These are phyloP conservation scores for Thermoascus crustaceus DNA, from an alignment of 2,329 filamentous ascomycete species.

Conservation along the genomic window DNA sequence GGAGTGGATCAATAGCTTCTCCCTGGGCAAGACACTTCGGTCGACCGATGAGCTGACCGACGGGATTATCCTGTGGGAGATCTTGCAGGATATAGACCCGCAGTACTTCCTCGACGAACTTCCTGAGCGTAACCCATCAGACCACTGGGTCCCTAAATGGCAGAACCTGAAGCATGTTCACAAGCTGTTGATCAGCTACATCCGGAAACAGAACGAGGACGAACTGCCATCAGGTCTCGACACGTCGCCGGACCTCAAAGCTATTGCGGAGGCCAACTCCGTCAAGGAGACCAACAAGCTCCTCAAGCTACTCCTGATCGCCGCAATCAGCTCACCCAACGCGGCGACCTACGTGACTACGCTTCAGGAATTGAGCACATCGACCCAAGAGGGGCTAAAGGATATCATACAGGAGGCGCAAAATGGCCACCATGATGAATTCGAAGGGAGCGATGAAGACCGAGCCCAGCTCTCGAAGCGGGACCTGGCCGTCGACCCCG, in stretches of 20 bases:
- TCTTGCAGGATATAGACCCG: constrained; percentile 41
- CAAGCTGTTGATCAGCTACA: constrained; percentile 38
- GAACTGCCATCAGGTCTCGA: constrained; percentile 34
- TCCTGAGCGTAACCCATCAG: constrained; percentile 35
- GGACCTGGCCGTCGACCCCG: constrained; percentile 33
- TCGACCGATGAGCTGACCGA: constrained; percentile 36
- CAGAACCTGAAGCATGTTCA: constrained; percentile 43
- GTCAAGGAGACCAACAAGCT: constrained; percentile 44
- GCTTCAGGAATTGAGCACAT: constrained; percentile 35
- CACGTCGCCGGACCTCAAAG: constrained; percentile 38
- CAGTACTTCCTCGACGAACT: constrained; percentile 41
- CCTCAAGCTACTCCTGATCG: constrained; percentile 55
- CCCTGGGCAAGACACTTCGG: constrained; percentile 34
- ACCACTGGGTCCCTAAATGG: constrained; percentile 42
- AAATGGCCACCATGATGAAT: constrained; percentile 30
- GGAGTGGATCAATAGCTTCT: constrained; percentile 42
- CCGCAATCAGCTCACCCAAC: constrained; percentile 53
- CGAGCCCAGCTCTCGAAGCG: constrained; percentile 26
- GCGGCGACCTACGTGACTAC: constrained; percentile 46
- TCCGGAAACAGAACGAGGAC: constrained; percentile 38
- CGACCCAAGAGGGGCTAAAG: constrained; percentile 39
- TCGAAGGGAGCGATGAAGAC: constrained; percentile 30
- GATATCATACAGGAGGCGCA: constrained; percentile 41
- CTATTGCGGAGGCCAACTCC: constrained; percentile 37
- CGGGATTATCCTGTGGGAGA: constrained; percentile 40